These are phyloP conservation scores for Cocos nucifera DNA, from an alignment of 176 grass and related monocot species.

Conservation along the genomic window DNA sequence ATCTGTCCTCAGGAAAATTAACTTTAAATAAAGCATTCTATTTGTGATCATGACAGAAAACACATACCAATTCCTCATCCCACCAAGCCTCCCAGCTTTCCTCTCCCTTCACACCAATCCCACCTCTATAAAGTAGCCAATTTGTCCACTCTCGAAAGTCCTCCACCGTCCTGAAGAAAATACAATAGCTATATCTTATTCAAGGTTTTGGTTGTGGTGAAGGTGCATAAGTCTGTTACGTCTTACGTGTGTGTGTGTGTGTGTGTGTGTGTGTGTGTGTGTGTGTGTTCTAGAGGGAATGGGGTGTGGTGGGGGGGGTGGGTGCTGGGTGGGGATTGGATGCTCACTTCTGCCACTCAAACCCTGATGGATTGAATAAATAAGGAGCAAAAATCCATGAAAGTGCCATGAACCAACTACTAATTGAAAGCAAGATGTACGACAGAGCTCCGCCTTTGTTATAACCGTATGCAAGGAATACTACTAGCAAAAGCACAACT, in stretches of 20 bases:
- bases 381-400: conserved; percentile 98
- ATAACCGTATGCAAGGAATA: conserved; percentile 72
- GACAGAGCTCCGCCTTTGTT: conserved; percentile 71
- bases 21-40: too few species aligned
- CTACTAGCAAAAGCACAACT: conserved; percentile 65
- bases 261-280: too few species aligned
- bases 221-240: too few species aligned
- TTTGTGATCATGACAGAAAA: neutral
- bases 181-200: neutral
- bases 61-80: conserved; percentile 88
- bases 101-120: conserved; percentile 96
- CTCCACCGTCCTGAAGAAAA: conserved; percentile 53
- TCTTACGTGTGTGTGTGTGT: too few species aligned
- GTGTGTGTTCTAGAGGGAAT: too few species aligned
- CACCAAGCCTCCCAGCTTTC: conserved; percentile 99
- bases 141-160: conserved; percentile 98
- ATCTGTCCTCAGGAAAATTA: too few species aligned
- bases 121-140: conserved; percentile 94
- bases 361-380: conserved; percentile 85
- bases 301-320: too few species aligned
- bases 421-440: conserved; percentile 92
- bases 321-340: neutral
- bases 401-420: conserved; percentile 86
- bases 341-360: conserved; percentile 94
- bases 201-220: neutral